These are phyloP conservation scores for Globisporangium lucens DNA, from an alignment of 352 stramenopile genomes.

Conservation along the genomic window DNA sequence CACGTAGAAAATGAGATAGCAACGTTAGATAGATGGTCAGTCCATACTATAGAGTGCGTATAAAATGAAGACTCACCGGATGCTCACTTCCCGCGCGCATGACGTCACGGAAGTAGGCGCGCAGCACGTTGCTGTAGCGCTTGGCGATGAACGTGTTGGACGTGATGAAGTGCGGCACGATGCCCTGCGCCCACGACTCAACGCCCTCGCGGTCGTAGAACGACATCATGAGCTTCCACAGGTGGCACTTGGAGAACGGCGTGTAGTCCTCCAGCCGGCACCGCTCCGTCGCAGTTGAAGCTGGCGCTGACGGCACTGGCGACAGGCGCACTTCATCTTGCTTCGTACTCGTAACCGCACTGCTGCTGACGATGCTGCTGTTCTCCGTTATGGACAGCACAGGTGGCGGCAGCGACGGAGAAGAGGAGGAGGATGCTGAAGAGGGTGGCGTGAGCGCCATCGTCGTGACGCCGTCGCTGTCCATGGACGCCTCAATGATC, in stretches of 20 bases:
- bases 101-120: constrained; percentile 66
- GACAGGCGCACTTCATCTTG: constrained; percentile 45
- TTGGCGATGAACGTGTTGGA: constrained; percentile 95
- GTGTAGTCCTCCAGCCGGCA: constrained; percentile 90
- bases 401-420: background rate
- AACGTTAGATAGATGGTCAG: background rate
- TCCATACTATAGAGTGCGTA: background rate
- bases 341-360: constrained; percentile 20
- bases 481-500: constrained; percentile 8
- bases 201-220: constrained; percentile 88
- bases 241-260: constrained; percentile 81
- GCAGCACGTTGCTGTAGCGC: constrained; percentile 77
- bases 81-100: constrained; percentile 27
- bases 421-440: background rate
- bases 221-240: constrained; percentile 96
- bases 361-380: background rate
- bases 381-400: background rate
- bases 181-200: constrained; percentile 89
- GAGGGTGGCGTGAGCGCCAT: background rate
- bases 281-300: constrained; percentile 27
- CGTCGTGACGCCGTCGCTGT: constrained; percentile 7
- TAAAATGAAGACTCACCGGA: constrained; percentile 17
- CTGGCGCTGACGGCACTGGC: constrained; percentile 8
- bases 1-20: background rate
- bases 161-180: constrained; percentile 96